A percentile compares a stretch with the other conserved stretches of the same genome.
Conservation (phyloP, 805 yeast species). For the Brettanomyces bruxellensis region DNA sequence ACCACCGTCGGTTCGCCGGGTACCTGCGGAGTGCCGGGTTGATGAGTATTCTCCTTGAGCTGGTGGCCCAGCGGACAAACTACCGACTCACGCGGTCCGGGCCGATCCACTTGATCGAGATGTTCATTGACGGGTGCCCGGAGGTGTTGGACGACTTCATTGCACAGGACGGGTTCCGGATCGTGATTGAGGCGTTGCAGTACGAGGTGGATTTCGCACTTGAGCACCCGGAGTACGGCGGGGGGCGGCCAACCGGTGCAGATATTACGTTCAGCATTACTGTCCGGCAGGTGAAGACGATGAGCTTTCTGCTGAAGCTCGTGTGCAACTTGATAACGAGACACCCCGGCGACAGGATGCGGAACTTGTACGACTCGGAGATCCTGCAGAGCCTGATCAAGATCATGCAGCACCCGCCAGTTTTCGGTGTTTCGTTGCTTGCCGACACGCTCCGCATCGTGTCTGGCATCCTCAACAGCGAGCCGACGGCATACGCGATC, state of each 20-base stretch:
- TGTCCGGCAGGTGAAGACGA: conserved; percentile 49
- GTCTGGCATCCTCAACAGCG: conserved; percentile 70
- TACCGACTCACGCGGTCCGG: conserved; percentile 52
- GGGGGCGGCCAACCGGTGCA: conserved; percentile 45
- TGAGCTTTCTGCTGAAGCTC: conserved; percentile 55
- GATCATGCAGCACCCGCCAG: conserved; percentile 43
- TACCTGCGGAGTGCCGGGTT: conserved; percentile 70
- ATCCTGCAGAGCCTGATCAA: conserved; percentile 52
- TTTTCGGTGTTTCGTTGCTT: conserved; percentile 62
- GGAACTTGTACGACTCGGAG: conserved; percentile 81
- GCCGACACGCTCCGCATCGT: conserved; percentile 55
- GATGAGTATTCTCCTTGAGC: conserved; percentile 53
- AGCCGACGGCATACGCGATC: conserved; percentile 81
- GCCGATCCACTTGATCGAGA: conserved; percentile 50
- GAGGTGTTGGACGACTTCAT: conserved; percentile 58
- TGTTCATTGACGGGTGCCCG: conserved; percentile 31
- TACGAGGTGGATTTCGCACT: conserved; percentile 60
- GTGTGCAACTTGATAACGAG: conserved; percentile 54
- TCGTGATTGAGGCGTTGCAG: conserved; percentile 50
- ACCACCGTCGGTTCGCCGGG: conserved; percentile 43
- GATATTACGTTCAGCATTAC: conserved; percentile 42
- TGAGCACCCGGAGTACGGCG: conserved; percentile 45
- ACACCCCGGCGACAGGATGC: conserved; percentile 76
- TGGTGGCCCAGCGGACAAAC: conserved; percentile 43
- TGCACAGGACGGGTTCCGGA: conserved; percentile 53